These are phyloP conservation scores for Lycium ferocissimum DNA, from an alignment of 257 asterid genomes.

Conservation along the genomic window DNA sequence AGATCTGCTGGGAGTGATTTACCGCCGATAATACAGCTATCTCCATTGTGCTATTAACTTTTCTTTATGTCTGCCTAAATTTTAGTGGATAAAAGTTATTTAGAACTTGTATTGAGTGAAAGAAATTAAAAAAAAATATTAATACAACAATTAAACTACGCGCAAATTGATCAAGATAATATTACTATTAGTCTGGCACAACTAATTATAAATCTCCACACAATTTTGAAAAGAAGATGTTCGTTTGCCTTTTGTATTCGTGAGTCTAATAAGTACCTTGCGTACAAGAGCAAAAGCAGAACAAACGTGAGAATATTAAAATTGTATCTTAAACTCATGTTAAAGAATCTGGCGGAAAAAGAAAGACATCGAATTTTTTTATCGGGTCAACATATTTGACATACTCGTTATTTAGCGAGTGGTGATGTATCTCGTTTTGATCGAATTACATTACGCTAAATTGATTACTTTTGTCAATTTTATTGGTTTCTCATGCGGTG, in stretches of 20 bases:
- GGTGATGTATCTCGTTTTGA: not conserved
- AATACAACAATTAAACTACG: not conserved
- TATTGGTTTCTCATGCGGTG: not conserved
- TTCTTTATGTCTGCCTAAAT: no score
- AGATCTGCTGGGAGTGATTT: not conserved
- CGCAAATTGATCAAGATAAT: not conserved
- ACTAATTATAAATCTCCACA: not conserved
- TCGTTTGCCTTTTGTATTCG: not conserved
- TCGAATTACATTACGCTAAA: not conserved
- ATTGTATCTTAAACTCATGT: not conserved
- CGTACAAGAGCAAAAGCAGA: conserved; percentile 23
- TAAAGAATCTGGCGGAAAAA: not conserved
- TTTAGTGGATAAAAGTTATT: no score
- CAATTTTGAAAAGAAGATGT: not conserved
- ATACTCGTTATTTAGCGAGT: not conserved
- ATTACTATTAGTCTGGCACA: not conserved
- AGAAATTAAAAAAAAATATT: not conserved
- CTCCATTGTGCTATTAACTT: not conserved
- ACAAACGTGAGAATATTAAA: not conserved
- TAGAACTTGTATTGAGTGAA: no score
- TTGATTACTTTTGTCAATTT: not conserved
- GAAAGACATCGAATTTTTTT: not conserved
- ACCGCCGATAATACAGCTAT: not conserved
- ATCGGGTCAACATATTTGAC: not conserved
- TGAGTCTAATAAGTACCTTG: not conserved